Evolutionary conservation across 345 rosid genomes (phyloP).

Genomic region (Lumnitzera racemosa): DNA sequence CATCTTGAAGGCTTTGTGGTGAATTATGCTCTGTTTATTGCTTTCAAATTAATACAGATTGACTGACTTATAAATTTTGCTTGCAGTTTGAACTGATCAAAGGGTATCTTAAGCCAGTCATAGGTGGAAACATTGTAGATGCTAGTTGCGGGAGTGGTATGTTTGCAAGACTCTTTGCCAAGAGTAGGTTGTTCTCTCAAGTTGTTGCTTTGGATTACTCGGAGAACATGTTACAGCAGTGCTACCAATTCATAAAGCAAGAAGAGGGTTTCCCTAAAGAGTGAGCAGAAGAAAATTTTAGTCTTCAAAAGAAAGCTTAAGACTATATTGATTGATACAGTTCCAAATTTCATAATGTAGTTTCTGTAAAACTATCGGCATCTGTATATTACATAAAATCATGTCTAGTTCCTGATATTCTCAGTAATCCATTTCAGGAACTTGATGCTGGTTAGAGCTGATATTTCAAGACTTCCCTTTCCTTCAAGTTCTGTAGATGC

Average conservation of each 20-base stretch:
- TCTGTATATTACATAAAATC: too few relatives aligned
- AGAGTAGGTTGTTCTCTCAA: slow-evolving; percentile 58
- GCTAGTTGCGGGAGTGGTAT: slow-evolving; percentile 93
- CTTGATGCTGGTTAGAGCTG: slow-evolving; percentile 71
- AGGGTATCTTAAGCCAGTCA: slow-evolving; percentile 59
- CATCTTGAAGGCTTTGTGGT: too few relatives aligned
- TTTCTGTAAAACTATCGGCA: too few relatives aligned
- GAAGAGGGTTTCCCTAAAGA: slow-evolving; percentile 66
- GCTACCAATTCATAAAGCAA: slow-evolving; percentile 53
- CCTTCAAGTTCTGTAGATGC: slow-evolving; percentile 66
- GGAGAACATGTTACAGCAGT: slow-evolving; percentile 77
- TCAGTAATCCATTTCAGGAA: slow-evolving; percentile 34
- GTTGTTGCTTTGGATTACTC: slow-evolving; percentile 85
- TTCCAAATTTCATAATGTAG: too few relatives aligned
- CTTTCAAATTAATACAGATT: background rate
- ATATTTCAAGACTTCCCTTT: slow-evolving; percentile 82
- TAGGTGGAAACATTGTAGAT: slow-evolving; percentile 78
- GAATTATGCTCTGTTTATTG: slow-evolving; percentile 3
- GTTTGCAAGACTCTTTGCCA: slow-evolving; percentile 71
- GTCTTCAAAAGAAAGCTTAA: background rate
- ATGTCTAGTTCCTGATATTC: background rate
- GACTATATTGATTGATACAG: too few relatives aligned
- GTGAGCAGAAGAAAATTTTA: slow-evolving; percentile 23
- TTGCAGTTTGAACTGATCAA: slow-evolving; percentile 73
- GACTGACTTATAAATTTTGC: slow-evolving; percentile 2